Conservation (phyloP, 306 rosid species). For the Crotalaria pallida region DNA sequence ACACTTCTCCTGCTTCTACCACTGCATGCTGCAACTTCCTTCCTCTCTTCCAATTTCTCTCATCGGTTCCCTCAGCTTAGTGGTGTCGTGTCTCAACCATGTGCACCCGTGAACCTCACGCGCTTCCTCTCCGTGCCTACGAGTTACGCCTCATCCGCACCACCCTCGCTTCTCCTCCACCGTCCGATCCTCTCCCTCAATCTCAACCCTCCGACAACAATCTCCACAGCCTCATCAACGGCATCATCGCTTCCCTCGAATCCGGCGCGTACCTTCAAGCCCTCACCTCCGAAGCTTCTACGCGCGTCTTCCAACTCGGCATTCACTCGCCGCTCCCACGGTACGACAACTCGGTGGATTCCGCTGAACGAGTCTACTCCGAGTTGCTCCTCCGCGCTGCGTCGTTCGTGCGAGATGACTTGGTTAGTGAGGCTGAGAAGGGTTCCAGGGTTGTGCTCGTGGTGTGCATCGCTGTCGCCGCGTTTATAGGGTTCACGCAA, state of each 20-base stretch:
- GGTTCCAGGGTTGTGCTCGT: conserved; percentile 38
- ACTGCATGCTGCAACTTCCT: too few relatives aligned
- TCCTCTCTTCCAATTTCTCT: too few relatives aligned
- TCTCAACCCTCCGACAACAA: conserved; percentile 16
- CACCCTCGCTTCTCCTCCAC: conserved; percentile 35
- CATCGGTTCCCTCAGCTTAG: too few relatives aligned
- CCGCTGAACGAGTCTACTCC: conserved; percentile 52
- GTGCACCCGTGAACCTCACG: conserved; percentile 10
- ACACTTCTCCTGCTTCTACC: too few relatives aligned
- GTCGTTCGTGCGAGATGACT: conserved; percentile 35
- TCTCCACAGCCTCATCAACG: conserved; percentile 36
- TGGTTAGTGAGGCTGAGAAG: conserved; percentile 32
- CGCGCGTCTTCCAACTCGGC: conserved; percentile 35
- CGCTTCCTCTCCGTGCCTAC: conserved; percentile 32
- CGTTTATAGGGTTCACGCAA: conserved; percentile 63
- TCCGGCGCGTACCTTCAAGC: conserved; percentile 52
- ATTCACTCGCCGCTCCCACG: conserved; percentile 11
- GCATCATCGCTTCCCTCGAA: conserved; percentile 49
- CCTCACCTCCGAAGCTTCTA: conserved; percentile 45
- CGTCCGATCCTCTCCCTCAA: conserved; percentile 1
- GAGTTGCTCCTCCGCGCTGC: conserved; percentile 54
- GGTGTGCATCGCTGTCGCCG: conserved; percentile 59
- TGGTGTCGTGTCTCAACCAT: too few relatives aligned
- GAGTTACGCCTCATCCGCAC: conserved; percentile 86
- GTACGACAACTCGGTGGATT: conserved; percentile 26